These are phyloP conservation scores for Penicillium sp. DNA, from an alignment of 2,329 filamentous ascomycete species.

Conservation along the genomic window DNA sequence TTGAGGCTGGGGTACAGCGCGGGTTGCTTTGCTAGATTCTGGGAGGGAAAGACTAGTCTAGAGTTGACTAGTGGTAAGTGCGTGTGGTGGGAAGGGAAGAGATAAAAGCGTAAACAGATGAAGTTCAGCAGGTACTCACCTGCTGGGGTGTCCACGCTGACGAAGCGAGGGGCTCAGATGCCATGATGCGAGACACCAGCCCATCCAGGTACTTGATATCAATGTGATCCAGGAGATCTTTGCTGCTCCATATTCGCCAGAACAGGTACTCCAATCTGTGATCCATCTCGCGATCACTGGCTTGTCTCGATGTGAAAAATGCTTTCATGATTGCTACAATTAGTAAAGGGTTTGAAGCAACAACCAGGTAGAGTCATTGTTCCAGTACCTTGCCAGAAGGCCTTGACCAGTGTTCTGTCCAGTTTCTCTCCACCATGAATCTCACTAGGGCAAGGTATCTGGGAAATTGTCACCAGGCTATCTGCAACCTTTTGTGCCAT, in stretches of 20 bases:
- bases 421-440: conserved; percentile 38
- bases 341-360: background rate
- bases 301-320: conserved; percentile 47
- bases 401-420: conserved; percentile 42
- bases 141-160: background rate
- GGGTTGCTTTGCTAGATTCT: background rate
- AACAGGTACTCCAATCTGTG: conserved; percentile 53
- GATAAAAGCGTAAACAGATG: background rate
- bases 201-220: conserved; percentile 41
- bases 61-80: background rate
- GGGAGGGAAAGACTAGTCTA: background rate
- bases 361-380: conserved; percentile 4
- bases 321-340: conserved; percentile 31
- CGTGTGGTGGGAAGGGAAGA: background rate
- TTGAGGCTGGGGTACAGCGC: background rate
- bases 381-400: conserved; percentile 50
- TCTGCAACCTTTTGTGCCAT: conserved; percentile 44
- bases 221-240: conserved; percentile 37
- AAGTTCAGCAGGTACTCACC: background rate
- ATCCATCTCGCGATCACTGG: conserved; percentile 42
- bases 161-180: conserved; percentile 16
- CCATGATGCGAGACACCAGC: conserved; percentile 47
- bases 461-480: conserved; percentile 44
- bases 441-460: conserved; percentile 34
- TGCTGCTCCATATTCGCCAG: conserved; percentile 53